Evolutionary conservation across 768 basidiomycete genomes (phyloP).

Genomic region (Sarcomyxa edulis): DNA sequence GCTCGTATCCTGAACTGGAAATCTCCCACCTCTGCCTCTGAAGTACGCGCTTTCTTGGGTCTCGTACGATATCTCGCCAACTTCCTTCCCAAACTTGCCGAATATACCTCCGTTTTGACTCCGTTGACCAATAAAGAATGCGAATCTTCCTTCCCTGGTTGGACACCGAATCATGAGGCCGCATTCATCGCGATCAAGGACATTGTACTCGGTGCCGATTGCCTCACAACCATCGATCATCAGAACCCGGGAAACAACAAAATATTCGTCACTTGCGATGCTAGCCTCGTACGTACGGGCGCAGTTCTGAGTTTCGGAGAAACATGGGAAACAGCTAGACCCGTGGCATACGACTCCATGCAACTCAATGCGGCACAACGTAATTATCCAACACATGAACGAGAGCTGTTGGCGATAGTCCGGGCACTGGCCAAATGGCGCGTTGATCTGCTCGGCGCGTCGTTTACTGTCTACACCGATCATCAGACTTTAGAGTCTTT

Average conservation of each 20-base stretch:
- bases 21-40: slow-evolving; percentile 8
- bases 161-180: background rate
- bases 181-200: background rate
- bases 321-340: slow-evolving; percentile 20
- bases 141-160: too few species aligned
- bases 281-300: slow-evolving; percentile 17
- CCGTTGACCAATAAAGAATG: slow-evolving; percentile 11
- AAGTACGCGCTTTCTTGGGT: background rate
- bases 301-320: slow-evolving; percentile 18
- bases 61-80: background rate
- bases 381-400: slow-evolving; percentile 27
- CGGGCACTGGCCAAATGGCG: slow-evolving; percentile 4
- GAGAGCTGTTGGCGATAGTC: slow-evolving; percentile 17
- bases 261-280: slow-evolving; percentile 23
- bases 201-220: slow-evolving; percentile 3
- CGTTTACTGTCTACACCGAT: slow-evolving; percentile 22
- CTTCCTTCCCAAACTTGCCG: background rate
- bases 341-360: slow-evolving; percentile 19
- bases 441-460: slow-evolving; percentile 11
- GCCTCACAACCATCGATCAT: slow-evolving; percentile 24
- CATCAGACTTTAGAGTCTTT: slow-evolving; percentile 18
- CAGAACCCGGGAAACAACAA: slow-evolving; percentile 15
- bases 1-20: slow-evolving; percentile 24
- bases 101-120: slow-evolving; percentile 4
- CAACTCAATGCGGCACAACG: slow-evolving; percentile 13